Percentiles rank a stretch among this genome's conserved stretches.
These are phyloP conservation scores for Garcia nutans DNA, from an alignment of 345 rosid genomes.

Conservation along the genomic window DNA sequence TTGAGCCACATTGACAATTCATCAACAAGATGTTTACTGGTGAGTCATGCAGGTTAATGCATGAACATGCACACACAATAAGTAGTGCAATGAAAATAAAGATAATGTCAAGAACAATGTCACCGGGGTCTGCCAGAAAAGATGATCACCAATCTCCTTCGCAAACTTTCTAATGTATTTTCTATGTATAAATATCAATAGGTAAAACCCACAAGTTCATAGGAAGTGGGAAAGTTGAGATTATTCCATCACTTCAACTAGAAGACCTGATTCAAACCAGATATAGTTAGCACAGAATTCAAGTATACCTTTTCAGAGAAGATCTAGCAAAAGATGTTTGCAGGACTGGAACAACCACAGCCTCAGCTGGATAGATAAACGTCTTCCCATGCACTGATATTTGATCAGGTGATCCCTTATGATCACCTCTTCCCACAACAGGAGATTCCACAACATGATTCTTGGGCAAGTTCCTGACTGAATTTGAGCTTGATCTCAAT, in stretches of 20 bases:
- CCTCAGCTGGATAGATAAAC: conserved; percentile 85
- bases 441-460: conserved; percentile 59
- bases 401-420: conserved; percentile 46
- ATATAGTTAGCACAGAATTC: conserved; percentile 15
- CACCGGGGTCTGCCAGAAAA: neutral
- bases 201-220: neutral
- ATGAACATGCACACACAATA: neutral
- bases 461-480: conserved; percentile 48
- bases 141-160: neutral
- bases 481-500: conserved; percentile 40
- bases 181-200: neutral
- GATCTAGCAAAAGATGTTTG: conserved; percentile 79
- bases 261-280: neutral
- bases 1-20: no score
- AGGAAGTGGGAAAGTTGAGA: neutral
- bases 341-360: conserved; percentile 86
- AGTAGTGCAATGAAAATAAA: neutral
- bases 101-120: neutral
- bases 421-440: conserved; percentile 53
- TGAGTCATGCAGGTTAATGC: conserved; percentile 11
- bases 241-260: neutral
- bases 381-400: conserved; percentile 52
- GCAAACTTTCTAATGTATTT: neutral
- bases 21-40: neutral
- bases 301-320: conserved; percentile 78